Base-by-base conservation (phyloP, 148 eudicot genomes). In the Bassia scoparia region DNA sequence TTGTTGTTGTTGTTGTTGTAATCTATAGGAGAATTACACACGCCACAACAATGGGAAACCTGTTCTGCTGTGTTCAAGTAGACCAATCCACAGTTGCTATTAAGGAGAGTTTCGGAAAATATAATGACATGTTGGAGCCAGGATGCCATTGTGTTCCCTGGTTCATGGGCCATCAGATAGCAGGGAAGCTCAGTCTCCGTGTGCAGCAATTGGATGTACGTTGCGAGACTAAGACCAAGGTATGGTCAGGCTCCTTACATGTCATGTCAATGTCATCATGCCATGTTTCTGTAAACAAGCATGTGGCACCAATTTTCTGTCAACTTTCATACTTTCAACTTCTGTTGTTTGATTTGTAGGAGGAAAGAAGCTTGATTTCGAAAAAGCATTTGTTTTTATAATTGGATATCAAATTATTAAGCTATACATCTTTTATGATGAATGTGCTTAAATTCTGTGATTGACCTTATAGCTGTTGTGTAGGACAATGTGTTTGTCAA, bases 401-500 rank as follows among this genome's bases (percentile, higher is more conserved):
- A 41, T 41, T n/a, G n/a, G 46, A 41, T 8, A 41, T 41, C 1
- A 11, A 41, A n/a, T n/a, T 41, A 13, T 14, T 59, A 0, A 27
- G 20, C 34, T 27, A 27, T 18, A 27, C 0, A 3, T 31, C 1
- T 0, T 61, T 17, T 16, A 33, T 27, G 65, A 61, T 31, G n/a
- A 61, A 30, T 61, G 11, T 16, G 9, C 23, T 27, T 33, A 30
- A 23, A 41, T 41, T 41, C 0, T 7, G 21, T 7, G 7, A 30
- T 17, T 61, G 18, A 16, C n/a, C 20, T 58, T 48, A 1, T 71
- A 9, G 46, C 12, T 41, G 24, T 53, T 53, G 17, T 53, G 17
- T 74, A 83, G 89, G 89, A 86, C 74, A 83, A 86, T 69, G 89
- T 86, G 66, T 86, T 83, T 73, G 89, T 86, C 43, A 86, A 60